Percentiles rank a stretch among this genome's conserved stretches.
These are phyloP conservation scores for Ottelia alismoides DNA, from an alignment of 106 monocot genomes.

Conservation along the genomic window DNA sequence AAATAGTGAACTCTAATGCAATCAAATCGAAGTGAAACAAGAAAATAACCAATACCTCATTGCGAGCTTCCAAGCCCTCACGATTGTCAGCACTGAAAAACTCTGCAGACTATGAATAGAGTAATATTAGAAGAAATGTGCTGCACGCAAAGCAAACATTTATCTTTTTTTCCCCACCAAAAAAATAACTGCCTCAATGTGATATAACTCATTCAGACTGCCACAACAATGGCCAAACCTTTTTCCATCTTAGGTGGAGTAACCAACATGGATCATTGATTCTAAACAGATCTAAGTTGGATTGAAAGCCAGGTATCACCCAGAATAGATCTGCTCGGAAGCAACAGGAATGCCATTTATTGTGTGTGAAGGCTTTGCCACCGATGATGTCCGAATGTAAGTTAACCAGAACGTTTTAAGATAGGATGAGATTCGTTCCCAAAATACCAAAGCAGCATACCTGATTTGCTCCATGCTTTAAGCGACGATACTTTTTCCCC, in stretches of 20 bases:
- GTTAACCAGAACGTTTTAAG: constrained; percentile 7
- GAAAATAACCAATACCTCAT: constrained; percentile 49
- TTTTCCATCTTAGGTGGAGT: background rate
- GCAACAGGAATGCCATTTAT: no score
- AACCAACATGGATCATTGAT: background rate
- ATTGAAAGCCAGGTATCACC: no score
- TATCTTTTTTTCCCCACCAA: no score
- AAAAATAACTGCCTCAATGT: no score
- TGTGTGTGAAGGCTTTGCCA: no score
- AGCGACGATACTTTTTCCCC: constrained; percentile 77
- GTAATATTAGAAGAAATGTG: no score
- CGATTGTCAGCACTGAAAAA: constrained; percentile 88
- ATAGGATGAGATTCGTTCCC: no score
- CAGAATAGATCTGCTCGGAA: background rate
- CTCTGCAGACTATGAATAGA: constrained; percentile 43
- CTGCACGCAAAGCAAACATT: no score
- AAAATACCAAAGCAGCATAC: constrained; percentile 22
- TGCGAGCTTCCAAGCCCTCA: constrained; percentile 89
- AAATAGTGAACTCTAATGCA: no score
- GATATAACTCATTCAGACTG: background rate
- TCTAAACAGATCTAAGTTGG: no score
- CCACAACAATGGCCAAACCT: background rate
- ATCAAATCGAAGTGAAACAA: background rate
- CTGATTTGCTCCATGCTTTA: constrained; percentile 95
- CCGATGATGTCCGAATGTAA: no score